These are phyloP conservation scores for Eucalyptus tenuipes DNA, from an alignment of 345 rosid genomes.

Conservation along the genomic window DNA sequence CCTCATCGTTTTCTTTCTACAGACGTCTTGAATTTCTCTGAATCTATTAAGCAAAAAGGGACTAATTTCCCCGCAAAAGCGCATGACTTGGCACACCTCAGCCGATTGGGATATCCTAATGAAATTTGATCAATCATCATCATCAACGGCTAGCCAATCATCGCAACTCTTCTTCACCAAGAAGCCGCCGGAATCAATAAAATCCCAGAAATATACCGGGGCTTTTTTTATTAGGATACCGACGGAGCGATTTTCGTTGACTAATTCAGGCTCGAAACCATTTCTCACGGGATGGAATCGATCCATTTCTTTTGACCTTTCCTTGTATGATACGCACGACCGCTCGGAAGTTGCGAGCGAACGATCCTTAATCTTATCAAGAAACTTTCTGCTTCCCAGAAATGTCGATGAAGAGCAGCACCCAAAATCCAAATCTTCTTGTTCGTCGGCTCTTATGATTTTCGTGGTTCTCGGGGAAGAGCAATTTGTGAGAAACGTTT, in stretches of 20 bases:
- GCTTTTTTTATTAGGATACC: not conserved
- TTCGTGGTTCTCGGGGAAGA: not conserved
- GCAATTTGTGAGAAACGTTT: not conserved
- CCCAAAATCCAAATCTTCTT: not conserved
- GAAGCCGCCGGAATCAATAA: not conserved
- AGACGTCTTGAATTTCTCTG: not conserved
- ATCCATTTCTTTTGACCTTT: not conserved
- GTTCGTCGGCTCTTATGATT: not conserved
- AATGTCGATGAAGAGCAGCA: not conserved
- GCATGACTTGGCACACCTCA: not conserved
- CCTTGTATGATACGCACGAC: not conserved
- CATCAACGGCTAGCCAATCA: not conserved
- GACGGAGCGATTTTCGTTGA: not conserved
- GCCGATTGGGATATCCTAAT: not conserved
- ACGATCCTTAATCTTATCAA: not conserved
- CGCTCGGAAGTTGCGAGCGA: not conserved
- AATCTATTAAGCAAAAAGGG: not conserved
- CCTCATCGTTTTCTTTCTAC: not conserved
- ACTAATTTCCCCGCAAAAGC: not conserved
- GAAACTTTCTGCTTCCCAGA: not conserved
- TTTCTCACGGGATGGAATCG: not conserved
- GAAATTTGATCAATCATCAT: not conserved
- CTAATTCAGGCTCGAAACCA: not conserved
- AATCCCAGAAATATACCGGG: not conserved
- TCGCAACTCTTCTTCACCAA: not conserved